Base-by-base conservation (phyloP, 805 yeast genomes). In the Saccharomycopsis schoenii region DNA sequence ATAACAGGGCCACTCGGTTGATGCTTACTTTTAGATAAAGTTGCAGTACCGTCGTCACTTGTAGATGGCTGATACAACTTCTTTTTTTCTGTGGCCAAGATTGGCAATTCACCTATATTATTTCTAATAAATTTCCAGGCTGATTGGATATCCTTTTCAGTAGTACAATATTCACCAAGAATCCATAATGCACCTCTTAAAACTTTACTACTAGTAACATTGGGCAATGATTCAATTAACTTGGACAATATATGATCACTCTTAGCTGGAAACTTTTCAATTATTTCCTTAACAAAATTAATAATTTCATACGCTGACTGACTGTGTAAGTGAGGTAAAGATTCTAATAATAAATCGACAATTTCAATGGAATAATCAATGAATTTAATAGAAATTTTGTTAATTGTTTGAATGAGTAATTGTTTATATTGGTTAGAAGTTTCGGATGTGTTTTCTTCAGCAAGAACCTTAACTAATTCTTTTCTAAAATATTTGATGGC, bases 171-270 rank as follows among this genome's bases (percentile, higher is more conserved):
- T 74, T 96, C 99, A 73, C 99, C 99, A 68, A 94, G 75, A 58
- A 94, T 85, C 99, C 99, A 94, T 63, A 96, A 77, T 0, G 96
- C 90, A 37, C 97, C 96, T 66, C 98, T 85, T 76, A 84, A 88
- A 11, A 94, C 97, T 68, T 91, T 91, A 12, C 97, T 96, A 62
- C 94, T 85, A 70, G 84, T 88, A 58, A 89, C 85, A 25, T 77
- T 76, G 34, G 83, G 83, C 69, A 94, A 77, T 14, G 89, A 76
- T 9, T 68, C 67, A 54, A 90, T 73, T 63, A 94, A 81, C 67
- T 86, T 84, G 55, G 73, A 71, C 60, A 94, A 73, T 56, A 91
- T 86, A 19, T 82, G 73, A 21, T 78, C 73, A 70, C 96, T 83
- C 67, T 89, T 78, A 61, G 84, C 83, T 41, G 97, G 96, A 79